These are phyloP conservation scores for Coniochaeta ligniaria DNA, from an alignment of 2,329 filamentous ascomycete species.

Conservation along the genomic window DNA sequence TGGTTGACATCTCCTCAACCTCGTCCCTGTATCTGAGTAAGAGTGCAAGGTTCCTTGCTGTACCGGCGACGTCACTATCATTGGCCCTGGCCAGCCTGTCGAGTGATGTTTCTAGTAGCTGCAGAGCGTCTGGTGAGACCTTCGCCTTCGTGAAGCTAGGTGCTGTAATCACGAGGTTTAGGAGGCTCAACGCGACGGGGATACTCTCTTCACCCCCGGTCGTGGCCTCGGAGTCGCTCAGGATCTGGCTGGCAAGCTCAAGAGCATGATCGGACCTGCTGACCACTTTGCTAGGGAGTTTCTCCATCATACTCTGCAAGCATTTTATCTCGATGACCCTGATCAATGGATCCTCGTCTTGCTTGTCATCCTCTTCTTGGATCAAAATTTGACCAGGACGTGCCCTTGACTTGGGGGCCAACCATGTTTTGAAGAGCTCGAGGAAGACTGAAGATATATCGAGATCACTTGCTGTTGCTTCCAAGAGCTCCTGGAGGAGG, in stretches of 20 bases:
- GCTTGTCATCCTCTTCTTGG: constrained; percentile 13
- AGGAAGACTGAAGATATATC: constrained; percentile 57
- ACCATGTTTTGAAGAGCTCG: constrained; percentile 50
- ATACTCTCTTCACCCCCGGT: constrained; percentile 40
- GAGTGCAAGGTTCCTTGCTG: constrained; percentile 48
- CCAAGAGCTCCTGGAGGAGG: constrained; percentile 42
- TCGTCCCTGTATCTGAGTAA: constrained; percentile 50
- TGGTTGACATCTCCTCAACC: constrained; percentile 33
- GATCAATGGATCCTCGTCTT: constrained; percentile 32
- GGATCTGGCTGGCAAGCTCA: constrained; percentile 53
- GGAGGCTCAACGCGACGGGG: constrained; percentile 49
- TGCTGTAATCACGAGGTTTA: constrained; percentile 53
- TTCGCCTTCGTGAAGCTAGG: constrained; percentile 46
- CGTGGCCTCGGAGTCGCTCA: constrained; percentile 32
- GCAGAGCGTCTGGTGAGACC: constrained; percentile 31
- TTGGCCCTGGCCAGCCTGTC: constrained; percentile 29
- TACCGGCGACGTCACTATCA: constrained; percentile 38
- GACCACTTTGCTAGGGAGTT: constrained; percentile 55
- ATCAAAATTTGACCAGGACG: constrained; percentile 19
- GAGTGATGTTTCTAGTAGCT: constrained; percentile 41
- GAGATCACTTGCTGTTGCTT: constrained; percentile 41
- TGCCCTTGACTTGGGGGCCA: constrained; percentile 23
- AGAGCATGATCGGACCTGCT: constrained; percentile 58
- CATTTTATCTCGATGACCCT: constrained; percentile 53
- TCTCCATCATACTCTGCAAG: constrained; percentile 58